Evolutionary conservation across 345 rosid genomes (phyloP), one percentile per base, ranked within the genome.

Genomic region (Pistacia vera): DNA sequence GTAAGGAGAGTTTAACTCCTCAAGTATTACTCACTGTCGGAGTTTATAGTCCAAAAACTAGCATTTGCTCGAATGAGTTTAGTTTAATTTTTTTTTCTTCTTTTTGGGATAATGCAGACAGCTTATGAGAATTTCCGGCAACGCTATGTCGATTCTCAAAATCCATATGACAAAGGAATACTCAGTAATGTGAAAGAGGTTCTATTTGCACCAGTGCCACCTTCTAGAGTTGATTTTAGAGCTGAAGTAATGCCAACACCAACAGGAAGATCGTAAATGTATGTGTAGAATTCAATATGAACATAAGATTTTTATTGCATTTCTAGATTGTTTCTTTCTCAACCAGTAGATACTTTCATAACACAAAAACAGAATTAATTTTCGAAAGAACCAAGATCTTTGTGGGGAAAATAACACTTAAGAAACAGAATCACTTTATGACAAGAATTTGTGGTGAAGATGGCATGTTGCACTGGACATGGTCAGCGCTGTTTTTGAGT

Each of bases 201-300:
- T 52, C 62, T 85, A 36, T 68, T 79, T 69, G 60, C 30, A 33
- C 76, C 72, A 35, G 36, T 75, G 28, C 81, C 72, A 9, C 78
- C 84, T 46, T 77, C 88, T 46, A 56, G 63, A 70, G 80, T 83
- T 74, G 81, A 83, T 76, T 85, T 85, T 18, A 75, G 81, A 69
- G 81, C 82, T 51, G 79, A 80, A 82, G 77, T 44, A 14, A 68
- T 10, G 55, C 44, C 78, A 63, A 71, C 54, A 17, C 35, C 59
- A 55, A 41, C 46, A 41, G 9, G 46, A 41, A 41, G 46, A 41
- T 0, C 46, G 9, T 41, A 41, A 41, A 41, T 7, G 46, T 41
- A 10, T 41, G 46, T 41, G 8, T 41, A 41, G 46, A 41, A 41
- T 41, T 41, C 8, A 41, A 41, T 7, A 41, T 41, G 46, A 41